Evolutionary conservation across 2,329 filamentous ascomycete species (phyloP).

Genomic region (Fusarium falciforme): DNA sequence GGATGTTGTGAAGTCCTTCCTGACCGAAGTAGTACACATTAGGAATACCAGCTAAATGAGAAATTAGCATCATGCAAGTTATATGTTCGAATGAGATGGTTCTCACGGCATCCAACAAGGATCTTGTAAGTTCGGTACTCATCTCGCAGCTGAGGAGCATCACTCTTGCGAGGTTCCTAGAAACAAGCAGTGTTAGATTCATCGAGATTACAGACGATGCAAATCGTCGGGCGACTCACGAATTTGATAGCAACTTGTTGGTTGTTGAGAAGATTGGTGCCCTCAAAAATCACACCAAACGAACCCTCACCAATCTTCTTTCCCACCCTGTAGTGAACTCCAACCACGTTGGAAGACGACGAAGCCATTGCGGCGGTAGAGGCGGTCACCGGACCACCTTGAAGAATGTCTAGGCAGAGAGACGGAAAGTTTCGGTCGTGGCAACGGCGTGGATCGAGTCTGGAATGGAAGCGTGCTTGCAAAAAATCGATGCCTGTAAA

Average conservation of each 20-base stretch:
- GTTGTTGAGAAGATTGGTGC: conserved; percentile 98
- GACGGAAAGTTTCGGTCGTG: conserved; percentile 21
- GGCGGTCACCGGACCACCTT: conserved; percentile 43
- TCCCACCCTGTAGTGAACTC: conserved; percentile 97
- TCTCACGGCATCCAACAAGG: conserved; percentile 96
- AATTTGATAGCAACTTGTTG: conserved; percentile 99
- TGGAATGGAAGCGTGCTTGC: conserved; percentile 19
- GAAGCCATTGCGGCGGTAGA: conserved; percentile 74
- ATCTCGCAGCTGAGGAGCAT: conserved; percentile 96
- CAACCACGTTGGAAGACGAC: conserved; percentile 95
- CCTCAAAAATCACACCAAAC: conserved; percentile 98
- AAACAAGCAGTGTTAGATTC: conserved; percentile 10
- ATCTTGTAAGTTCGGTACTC: conserved; percentile 99
- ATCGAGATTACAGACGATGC: neutral
- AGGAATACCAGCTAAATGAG: conserved; percentile 84
- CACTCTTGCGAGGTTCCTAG: conserved; percentile 98
- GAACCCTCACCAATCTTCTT: conserved; percentile 99
- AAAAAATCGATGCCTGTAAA: conserved; percentile 39
- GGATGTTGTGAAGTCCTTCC: conserved; percentile 97
- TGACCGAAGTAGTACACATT: conserved; percentile 99
- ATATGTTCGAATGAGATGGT: neutral
- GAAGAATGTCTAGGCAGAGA: conserved; percentile 23
- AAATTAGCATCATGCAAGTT: conserved; percentile 49
- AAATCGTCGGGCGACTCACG: conserved; percentile 63
- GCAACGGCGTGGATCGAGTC: conserved; percentile 16